Conservation (phyloP, 495 filamentous ascomycete species). For the Aspergillus cristatus region DNA sequence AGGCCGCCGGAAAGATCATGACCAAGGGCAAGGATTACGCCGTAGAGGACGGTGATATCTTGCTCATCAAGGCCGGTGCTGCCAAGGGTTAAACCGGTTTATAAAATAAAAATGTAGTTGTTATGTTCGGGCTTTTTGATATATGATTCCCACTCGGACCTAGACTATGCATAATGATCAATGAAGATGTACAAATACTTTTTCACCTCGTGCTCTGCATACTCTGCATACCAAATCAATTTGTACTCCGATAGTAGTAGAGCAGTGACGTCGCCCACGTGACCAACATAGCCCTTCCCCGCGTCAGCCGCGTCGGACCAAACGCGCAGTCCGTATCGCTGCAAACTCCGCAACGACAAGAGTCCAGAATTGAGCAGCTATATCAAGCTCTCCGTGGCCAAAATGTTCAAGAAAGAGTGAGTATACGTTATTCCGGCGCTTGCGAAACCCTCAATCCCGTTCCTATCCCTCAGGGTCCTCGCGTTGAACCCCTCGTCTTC, state of each 20-base stretch:
- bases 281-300: conserved; percentile 19
- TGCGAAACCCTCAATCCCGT: too few species aligned
- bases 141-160: conserved; percentile 1
- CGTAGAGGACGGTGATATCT: conserved; percentile 43
- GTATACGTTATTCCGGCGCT: conserved; percentile 21
- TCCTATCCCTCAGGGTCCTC: too few species aligned
- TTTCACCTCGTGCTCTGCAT: too few species aligned
- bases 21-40: conserved; percentile 99
- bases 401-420: conserved; percentile 92
- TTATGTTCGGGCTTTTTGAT: conserved; percentile 1
- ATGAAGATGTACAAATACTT: neutral
- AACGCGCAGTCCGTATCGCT: conserved; percentile 1
- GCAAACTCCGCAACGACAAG: neutral
- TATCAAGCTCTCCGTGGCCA: conserved; percentile 9
- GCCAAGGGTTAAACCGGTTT: conserved; percentile 57
- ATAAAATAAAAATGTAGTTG: conserved; percentile 7
- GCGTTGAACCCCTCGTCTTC: conserved; percentile 16
- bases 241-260: neutral
- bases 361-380: neutral
- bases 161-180: conserved; percentile 4
- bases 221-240: neutral
- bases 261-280: neutral
- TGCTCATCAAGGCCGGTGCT: conserved; percentile 93
- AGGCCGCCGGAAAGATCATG: conserved; percentile 90
- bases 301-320: conserved; percentile 4